Percentiles rank a stretch among this genome's conserved stretches.
These are phyloP conservation scores for Margaritispora aquatica DNA, from an alignment of 495 filamentous ascomycete genomes.

Conservation along the genomic window DNA sequence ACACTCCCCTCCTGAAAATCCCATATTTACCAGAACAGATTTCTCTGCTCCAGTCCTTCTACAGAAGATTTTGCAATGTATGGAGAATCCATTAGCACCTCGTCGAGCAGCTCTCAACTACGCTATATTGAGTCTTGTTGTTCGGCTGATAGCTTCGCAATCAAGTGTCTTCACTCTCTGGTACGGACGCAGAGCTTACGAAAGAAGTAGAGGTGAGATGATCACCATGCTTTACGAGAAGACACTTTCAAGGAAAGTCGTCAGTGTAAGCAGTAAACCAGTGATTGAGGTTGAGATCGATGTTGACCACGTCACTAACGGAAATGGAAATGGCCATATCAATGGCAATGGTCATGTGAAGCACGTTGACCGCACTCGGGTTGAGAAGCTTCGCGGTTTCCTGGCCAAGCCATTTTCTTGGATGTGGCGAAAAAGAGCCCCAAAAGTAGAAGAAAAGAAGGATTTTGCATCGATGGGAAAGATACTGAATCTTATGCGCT, in stretches of 20 bases:
- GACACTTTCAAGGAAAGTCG: conserved; percentile 66
- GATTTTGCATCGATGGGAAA: conserved; percentile 73
- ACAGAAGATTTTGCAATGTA: conserved; percentile 62
- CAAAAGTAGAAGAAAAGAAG: conserved; percentile 25
- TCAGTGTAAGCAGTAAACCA: conserved; percentile 39
- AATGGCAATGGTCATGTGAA: conserved; percentile 22
- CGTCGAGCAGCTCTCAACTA: conserved; percentile 57
- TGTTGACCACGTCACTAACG: conserved; percentile 25
- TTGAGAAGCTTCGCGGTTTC: conserved; percentile 1
- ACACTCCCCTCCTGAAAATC: not conserved
- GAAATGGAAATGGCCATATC: conserved; percentile 14
- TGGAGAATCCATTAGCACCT: conserved; percentile 45
- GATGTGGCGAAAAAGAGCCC: conserved; percentile 13
- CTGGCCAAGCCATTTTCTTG: conserved; percentile 13
- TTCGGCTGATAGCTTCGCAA: conserved; percentile 57
- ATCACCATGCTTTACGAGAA: conserved; percentile 87
- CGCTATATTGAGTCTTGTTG: conserved; percentile 51
- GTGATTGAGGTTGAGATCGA: conserved; percentile 19
- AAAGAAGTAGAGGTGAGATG: conserved; percentile 75
- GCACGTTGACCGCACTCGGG: conserved; percentile 2
- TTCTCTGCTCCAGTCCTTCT: conserved; percentile 62
- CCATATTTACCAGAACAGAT: conserved; percentile 25
- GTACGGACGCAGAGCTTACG: conserved; percentile 70
- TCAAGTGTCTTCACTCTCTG: conserved; percentile 64
- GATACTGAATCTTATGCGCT: conserved; percentile 72